Evolutionary conservation across 768 basidiomycete genomes (phyloP).

Genomic region (Russula virescens): DNA sequence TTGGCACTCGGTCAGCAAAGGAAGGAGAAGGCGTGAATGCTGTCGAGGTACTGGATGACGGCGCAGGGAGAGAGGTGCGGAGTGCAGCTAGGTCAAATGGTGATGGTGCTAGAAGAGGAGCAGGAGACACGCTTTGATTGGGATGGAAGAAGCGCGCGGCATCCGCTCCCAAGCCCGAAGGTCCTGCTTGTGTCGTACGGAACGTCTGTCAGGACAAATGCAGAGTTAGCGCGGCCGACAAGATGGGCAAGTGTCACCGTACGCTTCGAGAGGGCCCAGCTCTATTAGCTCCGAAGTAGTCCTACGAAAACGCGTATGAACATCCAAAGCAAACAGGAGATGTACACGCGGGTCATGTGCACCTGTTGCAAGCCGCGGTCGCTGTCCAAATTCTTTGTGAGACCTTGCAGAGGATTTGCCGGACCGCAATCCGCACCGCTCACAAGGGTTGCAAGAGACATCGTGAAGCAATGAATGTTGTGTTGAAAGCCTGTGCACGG

Average conservation of each 20-base stretch:
- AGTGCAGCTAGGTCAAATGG: slow-evolving; percentile 59
- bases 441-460: slow-evolving; percentile 79
- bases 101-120: slow-evolving; percentile 35
- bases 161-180: slow-evolving; percentile 50
- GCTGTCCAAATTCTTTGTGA: slow-evolving; percentile 72
- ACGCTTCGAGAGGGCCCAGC: slow-evolving; percentile 63
- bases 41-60: neutral
- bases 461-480: slow-evolving; percentile 26
- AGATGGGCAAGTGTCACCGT: slow-evolving; percentile 23
- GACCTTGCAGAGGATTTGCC: slow-evolving; percentile 70
- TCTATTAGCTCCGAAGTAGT: slow-evolving; percentile 58
- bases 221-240: neutral
- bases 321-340: neutral
- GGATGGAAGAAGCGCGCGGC: slow-evolving; percentile 63
- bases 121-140: slow-evolving; percentile 27
- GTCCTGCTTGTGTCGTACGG: slow-evolving; percentile 25
- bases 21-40: slow-evolving; percentile 25
- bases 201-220: slow-evolving; percentile 10
- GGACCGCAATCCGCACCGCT: slow-evolving; percentile 81
- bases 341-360: slow-evolving; percentile 18
- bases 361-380: slow-evolving; percentile 81
- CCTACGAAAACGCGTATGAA: slow-evolving; percentile 38
- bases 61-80: slow-evolving; percentile 41
- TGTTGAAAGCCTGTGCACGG: neutral
- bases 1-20: slow-evolving; percentile 25